A percentile compares a stretch with the other conserved stretches of the same genome.
These are phyloP conservation scores for Melampsora larici-populina DNA, from an alignment of 1,284 basidiomycete species.

Conservation along the genomic window DNA sequence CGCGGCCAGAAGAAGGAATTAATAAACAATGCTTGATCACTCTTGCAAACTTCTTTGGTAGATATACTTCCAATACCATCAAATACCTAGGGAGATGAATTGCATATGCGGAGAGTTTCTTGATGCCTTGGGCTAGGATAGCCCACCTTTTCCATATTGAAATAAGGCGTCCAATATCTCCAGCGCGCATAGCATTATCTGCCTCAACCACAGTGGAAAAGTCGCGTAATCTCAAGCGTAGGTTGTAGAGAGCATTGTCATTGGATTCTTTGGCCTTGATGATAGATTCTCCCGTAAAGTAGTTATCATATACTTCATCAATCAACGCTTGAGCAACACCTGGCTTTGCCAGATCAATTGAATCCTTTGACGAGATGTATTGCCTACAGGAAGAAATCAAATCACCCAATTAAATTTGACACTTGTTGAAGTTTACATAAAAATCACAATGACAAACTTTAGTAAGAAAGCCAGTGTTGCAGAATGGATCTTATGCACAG, in stretches of 20 bases:
- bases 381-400: not conserved
- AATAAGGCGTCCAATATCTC: too few relatives aligned
- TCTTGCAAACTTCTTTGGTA: slow-evolving; percentile 7
- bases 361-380: not conserved
- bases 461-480: slow-evolving; percentile 20
- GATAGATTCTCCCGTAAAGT: not conserved
- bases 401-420: not conserved
- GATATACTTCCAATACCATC: not conserved
- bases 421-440: not conserved
- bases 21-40: slow-evolving; percentile 17
- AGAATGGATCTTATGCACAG: not conserved
- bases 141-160: too few relatives aligned
- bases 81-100: slow-evolving; percentile 7
- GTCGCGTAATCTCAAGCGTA: not conserved
- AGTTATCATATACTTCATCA: slow-evolving; percentile 1
- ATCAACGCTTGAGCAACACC: slow-evolving; percentile 2
- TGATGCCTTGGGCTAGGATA: slow-evolving; percentile 3
- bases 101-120: not conserved
- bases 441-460: not conserved
- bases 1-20: not conserved
- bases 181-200: slow-evolving; percentile 1
- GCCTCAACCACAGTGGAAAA: slow-evolving; percentile 13
- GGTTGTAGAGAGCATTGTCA: not conserved
- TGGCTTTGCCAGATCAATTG: not conserved
- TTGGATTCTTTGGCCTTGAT: not conserved